Base-by-base conservation (phyloP, 1,139 yeast species). In the Magnusiomyces magnusii region DNA sequence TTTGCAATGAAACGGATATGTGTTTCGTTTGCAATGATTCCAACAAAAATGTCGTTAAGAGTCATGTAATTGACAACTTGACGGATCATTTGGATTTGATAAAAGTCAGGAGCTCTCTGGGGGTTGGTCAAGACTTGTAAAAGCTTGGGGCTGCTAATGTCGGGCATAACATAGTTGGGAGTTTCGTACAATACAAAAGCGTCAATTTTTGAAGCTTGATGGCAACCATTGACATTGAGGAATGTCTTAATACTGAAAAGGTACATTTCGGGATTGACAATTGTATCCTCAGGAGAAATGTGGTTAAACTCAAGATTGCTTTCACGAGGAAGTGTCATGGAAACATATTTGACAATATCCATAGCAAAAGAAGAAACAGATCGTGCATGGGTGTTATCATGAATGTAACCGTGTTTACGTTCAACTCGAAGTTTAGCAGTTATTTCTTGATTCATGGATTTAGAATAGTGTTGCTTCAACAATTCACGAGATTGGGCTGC, bases 11-110 rank as follows among this genome's bases (percentile, higher is more conserved):
- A 55, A 27, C 62, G 47, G 17, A 60, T 54, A 31, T 57, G 55
- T 3, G 55, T 24, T 23, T 55, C 56, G 21, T 56, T 60, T 7
- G 62, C 57, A 51, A 60, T 51, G n/a, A 60, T 54, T 10, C 60
- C 60, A 19, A 57, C 53, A 19, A 42, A 27, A 24, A 60, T 23
- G 24, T 57, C 53, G 34, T 60, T 60, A 57, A 60, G 52, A 1
- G 53, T 50, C 60, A 60, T 55, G 47, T 53, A 60, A 44, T 60
- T 60, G 42, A 55, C 50, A 25, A 51, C 34, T 19, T 60, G 60
- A 24, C 62, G 58, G 13, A 56, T 41, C 21, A 60, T 41, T 36
- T 59, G 57, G 2, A 59, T 34, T n/a, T 47, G 34, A 36, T 47
- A 52, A n/a, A 47, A n/a, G 10, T 56, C 52, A 7, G 50, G 21